phyloP scores from a whole-genome alignment of 352 stramenopile genomes.

The Phytophthora hybrid region DNA sequence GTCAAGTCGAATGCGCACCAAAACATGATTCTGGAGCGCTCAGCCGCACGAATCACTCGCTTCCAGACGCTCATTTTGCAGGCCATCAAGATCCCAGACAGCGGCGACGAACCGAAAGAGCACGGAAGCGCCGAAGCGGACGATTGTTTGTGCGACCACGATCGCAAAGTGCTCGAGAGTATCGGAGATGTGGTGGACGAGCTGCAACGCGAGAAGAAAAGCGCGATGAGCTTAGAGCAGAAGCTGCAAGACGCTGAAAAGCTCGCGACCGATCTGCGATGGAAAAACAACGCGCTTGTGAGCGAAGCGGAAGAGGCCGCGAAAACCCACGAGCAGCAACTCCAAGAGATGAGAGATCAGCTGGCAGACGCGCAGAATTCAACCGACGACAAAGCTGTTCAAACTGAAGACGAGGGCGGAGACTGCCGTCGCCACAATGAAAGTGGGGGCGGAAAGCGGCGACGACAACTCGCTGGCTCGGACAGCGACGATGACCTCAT shows the following conservation, averaged over 20 bases:
- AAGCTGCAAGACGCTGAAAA: conserved; percentile 61
- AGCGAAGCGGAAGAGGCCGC: conserved; percentile 51
- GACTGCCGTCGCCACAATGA: conserved; percentile 20
- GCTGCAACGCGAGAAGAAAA: conserved; percentile 47
- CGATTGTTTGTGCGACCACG: conserved; percentile 68
- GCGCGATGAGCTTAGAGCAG: conserved; percentile 41
- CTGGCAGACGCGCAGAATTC: conserved; percentile 32
- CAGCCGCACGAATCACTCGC: conserved; percentile 59
- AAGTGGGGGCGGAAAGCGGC: conserved; percentile 27
- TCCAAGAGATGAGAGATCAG: conserved; percentile 52
- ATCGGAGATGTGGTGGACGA: conserved; percentile 67
- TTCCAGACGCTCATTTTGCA: conserved; percentile 63
- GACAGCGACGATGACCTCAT: conserved; percentile 60
- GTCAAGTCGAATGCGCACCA: conserved; percentile 66
- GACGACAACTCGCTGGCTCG: conserved; percentile 36
- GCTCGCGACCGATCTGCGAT: conserved; percentile 53
- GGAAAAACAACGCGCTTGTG: conserved; percentile 61
- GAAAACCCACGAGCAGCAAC: conserved; percentile 42
- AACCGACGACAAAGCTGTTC: conserved; percentile 55
- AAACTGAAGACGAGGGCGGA: conserved; percentile 54
- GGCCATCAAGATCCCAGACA: conserved; percentile 27
- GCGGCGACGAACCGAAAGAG: conserved; percentile 3
- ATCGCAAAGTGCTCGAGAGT: conserved; percentile 67
- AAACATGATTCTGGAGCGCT: conserved; percentile 68
- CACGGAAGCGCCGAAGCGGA: conserved; percentile 26